Percentiles rank a stretch among this genome's conserved stretches.
Conservation (phyloP, 257 asterid genomes). For the Handroanthus guayacan region DNA sequence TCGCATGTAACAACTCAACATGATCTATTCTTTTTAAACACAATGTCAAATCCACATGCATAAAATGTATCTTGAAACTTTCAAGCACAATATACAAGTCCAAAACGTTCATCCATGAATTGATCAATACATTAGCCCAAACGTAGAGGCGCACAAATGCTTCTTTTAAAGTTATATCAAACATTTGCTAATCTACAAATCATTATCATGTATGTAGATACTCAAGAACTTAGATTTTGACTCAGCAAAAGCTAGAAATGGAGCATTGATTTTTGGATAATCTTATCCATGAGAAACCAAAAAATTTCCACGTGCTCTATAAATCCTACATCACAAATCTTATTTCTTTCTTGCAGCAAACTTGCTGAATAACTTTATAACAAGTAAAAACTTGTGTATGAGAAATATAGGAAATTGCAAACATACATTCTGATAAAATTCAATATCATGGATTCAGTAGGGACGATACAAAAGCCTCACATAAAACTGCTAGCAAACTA, state of each 20-base stretch:
- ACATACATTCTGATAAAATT: not conserved
- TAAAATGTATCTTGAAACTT: too few species aligned
- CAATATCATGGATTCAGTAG: not conserved
- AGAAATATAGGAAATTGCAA: not conserved
- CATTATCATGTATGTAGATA: conserved; percentile 4
- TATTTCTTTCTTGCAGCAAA: not conserved
- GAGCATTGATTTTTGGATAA: not conserved
- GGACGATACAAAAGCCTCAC: not conserved
- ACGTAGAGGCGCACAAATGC: conserved; percentile 2
- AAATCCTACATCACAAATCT: not conserved
- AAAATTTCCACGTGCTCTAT: not conserved
- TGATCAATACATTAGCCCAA: not conserved
- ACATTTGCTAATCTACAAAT: conserved; percentile 2
- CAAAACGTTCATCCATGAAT: too few species aligned
- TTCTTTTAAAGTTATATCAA: not conserved
- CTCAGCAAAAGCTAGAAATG: not conserved
- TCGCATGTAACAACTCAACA: too few species aligned
- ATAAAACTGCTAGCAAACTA: conserved; percentile 21
- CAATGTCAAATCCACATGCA: too few species aligned
- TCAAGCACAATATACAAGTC: too few species aligned
- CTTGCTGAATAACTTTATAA: not conserved
- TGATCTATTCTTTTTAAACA: too few species aligned
- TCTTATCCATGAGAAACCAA: not conserved
- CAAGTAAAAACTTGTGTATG: not conserved
- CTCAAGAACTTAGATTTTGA: not conserved